Base-by-base conservation (phyloP, 768 basidiomycete species). In the Strobilomyces echinocephalus region DNA sequence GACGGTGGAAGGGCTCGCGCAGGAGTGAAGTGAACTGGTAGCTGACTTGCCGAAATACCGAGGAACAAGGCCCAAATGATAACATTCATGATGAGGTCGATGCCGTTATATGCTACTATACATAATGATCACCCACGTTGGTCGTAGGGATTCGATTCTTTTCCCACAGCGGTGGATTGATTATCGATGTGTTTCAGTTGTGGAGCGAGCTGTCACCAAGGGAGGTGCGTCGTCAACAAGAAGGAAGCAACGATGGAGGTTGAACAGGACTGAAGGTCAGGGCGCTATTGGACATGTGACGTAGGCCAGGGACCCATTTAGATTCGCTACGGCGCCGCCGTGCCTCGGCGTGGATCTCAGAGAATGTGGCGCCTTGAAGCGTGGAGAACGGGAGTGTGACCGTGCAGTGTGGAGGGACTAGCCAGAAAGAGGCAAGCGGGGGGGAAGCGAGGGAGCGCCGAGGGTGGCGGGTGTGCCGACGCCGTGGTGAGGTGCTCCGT, bases 101-200 rank as follows among this genome's bases (percentile, higher is more conserved):
- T 59, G 40, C 40, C 30, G 36, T n/a, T 15, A 36, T 2, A 36
- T 34, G 11, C 34, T 36, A 36, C 15, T n/a, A 16, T 36, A 15
- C 15, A 15, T 36, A 15, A 36, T 30, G 33, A 31, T 18, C 31
- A n/a, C 59, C 54, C 59, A 60, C 53, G 50, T 57, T 60, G 41
- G 46, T 55, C 49, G 31, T 18, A 36, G 33, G n/a, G 9, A 35
- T 21, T 31, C 12, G 20, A 33, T 50, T 59, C 58, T 33, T 60
- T 61, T 52, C 59, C 18, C 45, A 61, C 16, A 30, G 31, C 34
- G 26, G 36, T 24, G 30, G 10, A 36, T 26, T 21, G 40, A 18
- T 42, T 46, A 42, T 44, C 43, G 21, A 56, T 35, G 42, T 39
- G 58, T 61, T 43, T 50, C 49, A 41, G 59, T 24, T 11, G 21